Percentiles rank a stretch among this genome's conserved stretches.
phyloP scores from a whole-genome alignment of 768 basidiomycete species.

The Cystofilobasidium capitatum region DNA sequence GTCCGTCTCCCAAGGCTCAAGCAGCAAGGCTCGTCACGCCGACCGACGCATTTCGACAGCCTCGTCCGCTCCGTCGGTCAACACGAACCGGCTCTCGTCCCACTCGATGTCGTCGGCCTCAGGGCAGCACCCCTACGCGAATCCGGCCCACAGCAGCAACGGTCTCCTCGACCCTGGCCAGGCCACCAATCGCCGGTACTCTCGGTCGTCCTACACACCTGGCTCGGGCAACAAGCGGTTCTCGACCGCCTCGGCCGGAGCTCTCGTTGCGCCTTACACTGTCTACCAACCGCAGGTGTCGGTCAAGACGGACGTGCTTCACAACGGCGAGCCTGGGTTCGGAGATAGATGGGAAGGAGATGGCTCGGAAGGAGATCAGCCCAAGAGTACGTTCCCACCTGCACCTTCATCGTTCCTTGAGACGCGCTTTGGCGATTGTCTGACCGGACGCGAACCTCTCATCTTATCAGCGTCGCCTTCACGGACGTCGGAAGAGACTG shows the following conservation, averaged over 20 bases:
- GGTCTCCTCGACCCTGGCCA: neutral
- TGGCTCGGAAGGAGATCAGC: neutral
- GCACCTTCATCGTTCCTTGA: neutral
- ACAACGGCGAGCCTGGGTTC: neutral
- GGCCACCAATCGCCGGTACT: neutral
- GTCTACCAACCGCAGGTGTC: constrained; percentile 9
- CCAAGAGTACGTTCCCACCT: neutral
- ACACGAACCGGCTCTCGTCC: neutral
- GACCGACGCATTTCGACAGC: neutral
- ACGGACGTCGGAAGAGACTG: neutral
- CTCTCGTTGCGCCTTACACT: constrained; percentile 1
- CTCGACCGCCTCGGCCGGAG: neutral
- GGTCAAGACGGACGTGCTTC: neutral
- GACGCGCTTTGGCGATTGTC: neutral
- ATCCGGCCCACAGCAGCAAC: neutral
- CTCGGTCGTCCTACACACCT: neutral
- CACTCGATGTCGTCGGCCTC: neutral
- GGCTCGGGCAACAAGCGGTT: neutral
- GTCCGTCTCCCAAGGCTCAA: too few species aligned
- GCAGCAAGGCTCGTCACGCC: neutral
- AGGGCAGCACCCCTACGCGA: neutral
- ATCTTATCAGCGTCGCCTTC: neutral
- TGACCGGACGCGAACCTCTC: neutral
- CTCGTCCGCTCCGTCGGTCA: neutral
- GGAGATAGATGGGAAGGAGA: neutral